Conservation (phyloP, 2,329 filamentous ascomycete genomes). For the Epichloe sibirici region DNA sequence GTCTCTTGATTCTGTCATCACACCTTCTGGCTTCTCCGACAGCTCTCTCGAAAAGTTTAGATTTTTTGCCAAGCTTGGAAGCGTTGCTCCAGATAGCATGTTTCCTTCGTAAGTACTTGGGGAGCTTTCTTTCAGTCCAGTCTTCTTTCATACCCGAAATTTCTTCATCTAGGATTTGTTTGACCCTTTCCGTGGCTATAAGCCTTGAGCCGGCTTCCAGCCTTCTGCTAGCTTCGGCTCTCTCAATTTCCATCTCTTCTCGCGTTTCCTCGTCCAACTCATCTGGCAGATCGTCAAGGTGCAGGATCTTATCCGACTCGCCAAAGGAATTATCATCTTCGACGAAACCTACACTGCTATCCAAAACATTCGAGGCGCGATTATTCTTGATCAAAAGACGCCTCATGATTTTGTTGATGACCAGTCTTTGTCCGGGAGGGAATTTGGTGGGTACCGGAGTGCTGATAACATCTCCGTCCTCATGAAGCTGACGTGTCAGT, state of each 20-base stretch:
- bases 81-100: slow-evolving; percentile 49
- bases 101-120: slow-evolving; percentile 43
- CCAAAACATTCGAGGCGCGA: slow-evolving; percentile 2
- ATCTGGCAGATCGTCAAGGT: slow-evolving; percentile 21
- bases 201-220: slow-evolving; percentile 18
- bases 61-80: slow-evolving; percentile 26
- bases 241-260: slow-evolving; percentile 43
- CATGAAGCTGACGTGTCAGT: slow-evolving; percentile 14
- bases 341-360: neutral
- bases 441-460: slow-evolving; percentile 15
- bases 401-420: slow-evolving; percentile 29
- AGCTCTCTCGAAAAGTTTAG: slow-evolving; percentile 30
- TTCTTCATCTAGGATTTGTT: slow-evolving; percentile 38
- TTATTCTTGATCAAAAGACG: slow-evolving; percentile 24
- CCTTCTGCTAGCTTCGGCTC: slow-evolving; percentile 6
- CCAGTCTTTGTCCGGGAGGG: slow-evolving; percentile 31
- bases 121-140: slow-evolving; percentile 49
- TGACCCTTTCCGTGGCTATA: slow-evolving; percentile 29
- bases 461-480: slow-evolving; percentile 15
- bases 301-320: slow-evolving; percentile 30
- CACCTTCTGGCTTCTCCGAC: slow-evolving; percentile 29
- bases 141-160: slow-evolving; percentile 35
- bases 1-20: slow-evolving; percentile 40
- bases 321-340: slow-evolving; percentile 8
- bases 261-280: slow-evolving; percentile 42